A percentile compares a stretch with the other conserved stretches of the same genome.
phyloP scores from a whole-genome alignment of 371 early-diverging fungal genomes.

The Paraphysoderma sedebokerense region DNA sequence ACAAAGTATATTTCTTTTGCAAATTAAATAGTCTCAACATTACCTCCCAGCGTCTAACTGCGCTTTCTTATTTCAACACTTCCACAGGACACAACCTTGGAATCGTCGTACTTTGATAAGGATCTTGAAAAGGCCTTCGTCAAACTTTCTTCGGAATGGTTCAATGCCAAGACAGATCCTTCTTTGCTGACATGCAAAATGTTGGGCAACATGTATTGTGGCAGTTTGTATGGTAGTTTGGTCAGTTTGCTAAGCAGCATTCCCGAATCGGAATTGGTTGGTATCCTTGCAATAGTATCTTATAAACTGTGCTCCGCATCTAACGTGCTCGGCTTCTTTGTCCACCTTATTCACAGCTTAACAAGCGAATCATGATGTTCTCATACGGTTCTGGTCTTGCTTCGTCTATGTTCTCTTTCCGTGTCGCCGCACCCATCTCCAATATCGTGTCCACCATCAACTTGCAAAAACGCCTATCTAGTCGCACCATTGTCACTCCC shows the following conservation, averaged over 20 bases:
- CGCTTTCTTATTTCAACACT: slow-evolving; percentile 4
- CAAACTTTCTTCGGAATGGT: slow-evolving; percentile 46
- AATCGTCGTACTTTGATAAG: slow-evolving; percentile 64
- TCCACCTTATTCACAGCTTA: slow-evolving; percentile 7
- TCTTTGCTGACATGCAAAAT: slow-evolving; percentile 67
- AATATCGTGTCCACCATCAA: slow-evolving; percentile 41
- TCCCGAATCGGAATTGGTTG: slow-evolving; percentile 39
- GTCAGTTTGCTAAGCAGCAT: slow-evolving; percentile 63
- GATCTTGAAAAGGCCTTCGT: slow-evolving; percentile 81
- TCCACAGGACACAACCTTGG: slow-evolving; percentile 24
- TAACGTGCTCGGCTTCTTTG: background rate
- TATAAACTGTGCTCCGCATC: background rate
- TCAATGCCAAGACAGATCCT: slow-evolving; percentile 59
- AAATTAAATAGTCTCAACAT: too few species aligned
- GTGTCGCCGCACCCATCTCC: slow-evolving; percentile 43
- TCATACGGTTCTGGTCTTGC: slow-evolving; percentile 96
- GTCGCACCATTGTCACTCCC: slow-evolving; percentile 57
- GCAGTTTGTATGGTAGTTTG: slow-evolving; percentile 79
- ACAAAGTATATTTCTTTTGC: slow-evolving; percentile 14
- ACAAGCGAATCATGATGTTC: slow-evolving; percentile 78
- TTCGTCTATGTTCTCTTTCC: slow-evolving; percentile 83
- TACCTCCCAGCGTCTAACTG: too few species aligned
- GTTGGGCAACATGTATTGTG: slow-evolving; percentile 95
- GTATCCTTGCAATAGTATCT: slow-evolving; percentile 1
- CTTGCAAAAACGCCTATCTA: slow-evolving; percentile 48